Base-by-base conservation (phyloP, 352 stramenopile species). In the Phytophthora tubulina region DNA sequence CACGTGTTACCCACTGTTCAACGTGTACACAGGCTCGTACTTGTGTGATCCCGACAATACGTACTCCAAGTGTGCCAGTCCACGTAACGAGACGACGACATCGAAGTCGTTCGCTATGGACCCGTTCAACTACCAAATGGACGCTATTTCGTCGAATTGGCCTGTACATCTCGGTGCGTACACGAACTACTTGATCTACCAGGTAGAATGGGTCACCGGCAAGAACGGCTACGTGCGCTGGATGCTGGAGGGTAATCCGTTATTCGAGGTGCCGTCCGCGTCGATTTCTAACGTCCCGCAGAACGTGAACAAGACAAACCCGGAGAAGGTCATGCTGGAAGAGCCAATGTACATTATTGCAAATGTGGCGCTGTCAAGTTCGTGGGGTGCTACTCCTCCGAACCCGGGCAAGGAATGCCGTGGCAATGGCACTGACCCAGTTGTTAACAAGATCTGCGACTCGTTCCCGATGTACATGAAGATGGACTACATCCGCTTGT, bases 271-370 rank as follows among this genome's bases (percentile, higher is more conserved):
- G 21, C 69, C 83, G 6, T 81, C 85, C 3, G 44, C 75, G 13
- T 75, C 72, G 21, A 72, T 97, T 17, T 72, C 33, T 3, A 17
- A 75, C 36, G 64, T 76, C 5, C 75, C 76, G 4, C 79, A 87
- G 53, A 77, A 84, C 84, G 65, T 70, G 72, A 71, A 75, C 61
- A 75, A 71, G 8, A 63, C 67, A 1, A 75, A 75, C 27, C 67
- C 67, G 3, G 27, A 67, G 76, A 94, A 75, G 79, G 93, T 83
- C 70, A 97, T 98, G 76, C 83, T 96, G n/a, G 88, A 95, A 61
- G 95, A 98, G 73, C 95, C 93, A 1, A 92, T 86, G 39, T 98
- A 98, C 70, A 66, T 98, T 32, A 97, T 98, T 62, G 84, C 98
- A 51, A 98, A 98, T 69, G 95, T 93, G 8, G 95, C 94, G n/a